These are phyloP conservation scores for Rheum nobile DNA, from an alignment of 148 eudicot species.

Conservation along the genomic window DNA sequence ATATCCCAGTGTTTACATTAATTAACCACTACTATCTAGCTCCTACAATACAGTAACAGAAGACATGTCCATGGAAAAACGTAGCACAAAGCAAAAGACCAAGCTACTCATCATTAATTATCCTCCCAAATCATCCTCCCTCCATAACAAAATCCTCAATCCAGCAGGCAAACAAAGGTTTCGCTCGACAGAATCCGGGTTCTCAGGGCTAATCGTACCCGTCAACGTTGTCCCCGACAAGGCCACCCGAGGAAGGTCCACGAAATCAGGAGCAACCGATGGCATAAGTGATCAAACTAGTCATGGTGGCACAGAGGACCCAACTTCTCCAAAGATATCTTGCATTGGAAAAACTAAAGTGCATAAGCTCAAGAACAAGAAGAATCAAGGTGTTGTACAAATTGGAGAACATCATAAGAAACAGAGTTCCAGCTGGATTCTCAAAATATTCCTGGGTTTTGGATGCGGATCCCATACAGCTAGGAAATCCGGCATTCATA, in stretches of 20 bases:
- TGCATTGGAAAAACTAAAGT: not conserved
- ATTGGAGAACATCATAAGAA: not conserved
- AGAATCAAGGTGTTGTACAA: not conserved
- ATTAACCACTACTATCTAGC: no score
- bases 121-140: slow-evolving; percentile 1
- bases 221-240: not conserved
- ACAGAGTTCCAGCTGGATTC: not conserved
- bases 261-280: not conserved
- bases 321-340: slow-evolving; percentile 5
- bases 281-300: not conserved
- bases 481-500: not conserved
- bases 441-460: not conserved
- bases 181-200: not conserved
- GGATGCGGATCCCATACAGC: not conserved
- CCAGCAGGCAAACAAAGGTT: not conserved
- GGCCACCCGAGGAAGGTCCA: not conserved
- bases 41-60: no score
- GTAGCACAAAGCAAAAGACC: not conserved
- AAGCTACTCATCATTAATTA: not conserved
- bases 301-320: not conserved
- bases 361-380: not conserved
- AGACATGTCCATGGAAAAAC: not conserved
- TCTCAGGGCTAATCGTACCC: not conserved
- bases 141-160: not conserved
- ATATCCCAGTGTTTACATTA: not conserved